These are phyloP conservation scores for Neltuma alba DNA, from an alignment of 306 rosid genomes.

Conservation along the genomic window DNA sequence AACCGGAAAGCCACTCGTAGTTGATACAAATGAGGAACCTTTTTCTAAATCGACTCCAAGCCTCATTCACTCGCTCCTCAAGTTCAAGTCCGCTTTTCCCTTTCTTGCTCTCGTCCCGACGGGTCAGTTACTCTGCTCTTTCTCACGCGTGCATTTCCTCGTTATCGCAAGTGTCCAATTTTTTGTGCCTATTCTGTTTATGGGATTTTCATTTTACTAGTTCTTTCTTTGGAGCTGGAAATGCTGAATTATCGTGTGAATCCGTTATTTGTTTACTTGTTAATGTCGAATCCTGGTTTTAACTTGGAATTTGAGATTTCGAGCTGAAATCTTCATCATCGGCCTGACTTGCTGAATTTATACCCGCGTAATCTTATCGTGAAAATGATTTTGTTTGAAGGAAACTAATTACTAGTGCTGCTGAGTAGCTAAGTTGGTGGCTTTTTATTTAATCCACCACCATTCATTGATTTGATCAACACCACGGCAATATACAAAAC, in stretches of 20 bases:
- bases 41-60: slow-evolving; percentile 1
- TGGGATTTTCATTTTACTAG: neutral
- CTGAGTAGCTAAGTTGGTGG: too few relatives aligned
- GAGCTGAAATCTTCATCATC: neutral
- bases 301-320: neutral
- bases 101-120: neutral
- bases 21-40: neutral
- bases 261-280: neutral
- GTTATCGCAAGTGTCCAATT: neutral
- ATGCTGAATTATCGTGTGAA: neutral
- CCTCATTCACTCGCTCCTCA: slow-evolving; percentile 1
- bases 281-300: neutral
- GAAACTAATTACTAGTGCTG: too few relatives aligned
- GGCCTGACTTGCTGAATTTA: too few relatives aligned
- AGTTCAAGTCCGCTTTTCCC: neutral
- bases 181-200: neutral
- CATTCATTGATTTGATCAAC: too few relatives aligned
- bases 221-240: neutral
- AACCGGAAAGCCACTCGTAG: neutral
- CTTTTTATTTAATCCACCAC: too few relatives aligned
- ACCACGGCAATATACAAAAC: too few relatives aligned
- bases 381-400: too few relatives aligned
- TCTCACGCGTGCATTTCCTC: neutral
- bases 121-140: neutral
- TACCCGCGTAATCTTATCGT: too few relatives aligned